phyloP scores from a whole-genome alignment of 2,329 filamentous ascomycete genomes.

The Ophiognomonia clavigignenti-juglandacearum region DNA sequence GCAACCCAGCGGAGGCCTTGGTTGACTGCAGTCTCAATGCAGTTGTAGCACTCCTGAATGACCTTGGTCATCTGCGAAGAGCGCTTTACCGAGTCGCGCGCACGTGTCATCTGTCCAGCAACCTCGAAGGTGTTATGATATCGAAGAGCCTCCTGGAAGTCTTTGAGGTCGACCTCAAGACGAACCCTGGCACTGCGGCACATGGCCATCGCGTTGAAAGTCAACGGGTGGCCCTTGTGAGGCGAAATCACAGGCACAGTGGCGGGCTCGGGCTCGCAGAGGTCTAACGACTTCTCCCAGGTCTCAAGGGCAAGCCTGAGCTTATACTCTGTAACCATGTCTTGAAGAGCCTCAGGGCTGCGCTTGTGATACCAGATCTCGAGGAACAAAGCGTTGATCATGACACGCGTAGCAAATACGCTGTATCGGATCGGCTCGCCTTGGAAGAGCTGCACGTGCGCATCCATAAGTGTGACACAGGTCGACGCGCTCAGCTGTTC shows the following conservation, averaged over 20 bases:
- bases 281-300: constrained; percentile 95
- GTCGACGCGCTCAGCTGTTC: constrained; percentile 69
- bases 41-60: constrained; percentile 95
- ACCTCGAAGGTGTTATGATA: constrained; percentile 98
- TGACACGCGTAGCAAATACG: constrained; percentile 92
- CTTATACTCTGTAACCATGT: constrained; percentile 98
- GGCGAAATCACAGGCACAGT: constrained; percentile 87
- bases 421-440: constrained; percentile 89
- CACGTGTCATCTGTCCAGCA: constrained; percentile 91
- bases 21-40: constrained; percentile 89
- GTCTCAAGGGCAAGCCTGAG: constrained; percentile 91
- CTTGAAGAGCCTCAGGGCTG: constrained; percentile 93
- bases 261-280: constrained; percentile 87
- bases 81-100: constrained; percentile 88
- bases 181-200: constrained; percentile 91
- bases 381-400: constrained; percentile 98
- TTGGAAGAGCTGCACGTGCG: constrained; percentile 93
- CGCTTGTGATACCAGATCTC: constrained; percentile 99
- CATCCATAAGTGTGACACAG: constrained; percentile 83
- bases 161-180: constrained; percentile 91
- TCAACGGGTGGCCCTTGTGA: constrained; percentile 90
- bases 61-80: constrained; percentile 98
- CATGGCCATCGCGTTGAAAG: constrained; percentile 97
- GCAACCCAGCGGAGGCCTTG: constrained; percentile 97
- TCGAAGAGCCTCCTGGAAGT: constrained; percentile 89